Evolutionary conservation across 2,329 filamentous ascomycete species (phyloP).

Genomic region (Falciphora oryzae): DNA sequence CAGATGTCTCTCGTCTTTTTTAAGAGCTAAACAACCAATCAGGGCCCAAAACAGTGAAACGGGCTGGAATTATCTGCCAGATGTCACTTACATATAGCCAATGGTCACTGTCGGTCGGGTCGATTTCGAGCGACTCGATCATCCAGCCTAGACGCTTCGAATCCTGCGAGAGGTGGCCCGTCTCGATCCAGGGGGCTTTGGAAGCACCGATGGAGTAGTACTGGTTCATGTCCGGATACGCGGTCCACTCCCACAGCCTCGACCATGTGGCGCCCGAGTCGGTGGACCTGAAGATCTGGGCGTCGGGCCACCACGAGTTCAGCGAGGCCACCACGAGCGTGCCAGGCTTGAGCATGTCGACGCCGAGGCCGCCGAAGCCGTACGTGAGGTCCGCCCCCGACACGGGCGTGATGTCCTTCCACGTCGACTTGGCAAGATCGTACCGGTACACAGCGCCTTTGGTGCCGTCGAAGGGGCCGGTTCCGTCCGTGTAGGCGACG

Average conservation of each 20-base stretch:
- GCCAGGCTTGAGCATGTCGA: slow-evolving; percentile 48
- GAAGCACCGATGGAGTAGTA: slow-evolving; percentile 41
- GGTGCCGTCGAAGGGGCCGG: slow-evolving; percentile 52
- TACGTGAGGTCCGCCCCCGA: slow-evolving; percentile 40
- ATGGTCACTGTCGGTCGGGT: slow-evolving; percentile 53
- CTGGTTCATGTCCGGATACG: slow-evolving; percentile 37
- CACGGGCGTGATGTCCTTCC: slow-evolving; percentile 52
- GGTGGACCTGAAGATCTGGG: slow-evolving; percentile 47
- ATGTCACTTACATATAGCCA: slow-evolving; percentile 42
- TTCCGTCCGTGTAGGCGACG: slow-evolving; percentile 46
- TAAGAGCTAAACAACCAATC: not conserved
- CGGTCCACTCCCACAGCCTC: slow-evolving; percentile 45
- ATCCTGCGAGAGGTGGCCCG: slow-evolving; percentile 40
- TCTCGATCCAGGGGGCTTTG: slow-evolving; percentile 48
- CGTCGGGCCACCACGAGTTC: slow-evolving; percentile 56
- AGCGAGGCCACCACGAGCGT: slow-evolving; percentile 51
- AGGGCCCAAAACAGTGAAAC: not conserved
- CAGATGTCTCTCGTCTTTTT: not conserved
- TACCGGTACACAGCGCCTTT: slow-evolving; percentile 49
- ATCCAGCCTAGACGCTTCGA: slow-evolving; percentile 53
- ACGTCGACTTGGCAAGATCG: slow-evolving; percentile 39
- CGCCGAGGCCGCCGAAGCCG: slow-evolving; percentile 49
- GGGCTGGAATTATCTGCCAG: not conserved
- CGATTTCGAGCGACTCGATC: slow-evolving; percentile 52
- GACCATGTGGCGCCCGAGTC: slow-evolving; percentile 51